These are phyloP conservation scores for Ceratocystis destructans DNA, from an alignment of 2,329 filamentous ascomycete genomes.

Conservation along the genomic window DNA sequence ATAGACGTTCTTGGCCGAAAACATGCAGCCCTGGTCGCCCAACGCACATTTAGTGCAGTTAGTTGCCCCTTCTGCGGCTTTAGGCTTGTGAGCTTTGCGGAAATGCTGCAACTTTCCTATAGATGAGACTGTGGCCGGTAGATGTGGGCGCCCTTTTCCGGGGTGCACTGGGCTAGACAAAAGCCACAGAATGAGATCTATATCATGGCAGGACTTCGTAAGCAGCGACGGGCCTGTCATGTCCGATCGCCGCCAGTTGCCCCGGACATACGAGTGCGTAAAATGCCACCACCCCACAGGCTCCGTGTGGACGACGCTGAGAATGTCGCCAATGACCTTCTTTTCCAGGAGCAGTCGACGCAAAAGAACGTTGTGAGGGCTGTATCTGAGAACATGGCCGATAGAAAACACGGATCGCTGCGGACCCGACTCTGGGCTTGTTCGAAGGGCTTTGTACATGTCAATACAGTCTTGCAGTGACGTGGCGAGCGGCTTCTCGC, in stretches of 20 bases:
- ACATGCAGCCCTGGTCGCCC: constrained; percentile 49
- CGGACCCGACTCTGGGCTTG: constrained; percentile 21
- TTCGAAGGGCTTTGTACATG: constrained; percentile 49
- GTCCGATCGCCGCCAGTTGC: constrained; percentile 80
- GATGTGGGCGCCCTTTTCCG: constrained; percentile 43
- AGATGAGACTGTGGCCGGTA: constrained; percentile 64
- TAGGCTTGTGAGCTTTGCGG: constrained; percentile 60
- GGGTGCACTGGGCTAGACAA: constrained; percentile 54
- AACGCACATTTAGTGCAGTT: constrained; percentile 70
- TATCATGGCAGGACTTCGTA: constrained; percentile 92
- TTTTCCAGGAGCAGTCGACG: constrained; percentile 64
- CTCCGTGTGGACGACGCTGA: constrained; percentile 82
- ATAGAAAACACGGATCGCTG: constrained; percentile 59
- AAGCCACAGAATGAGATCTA: constrained; percentile 86
- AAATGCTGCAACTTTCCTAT: constrained; percentile 68
- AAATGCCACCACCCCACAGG: constrained; percentile 97
- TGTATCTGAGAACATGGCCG: constrained; percentile 87
- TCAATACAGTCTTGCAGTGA: constrained; percentile 62
- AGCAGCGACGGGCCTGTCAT: constrained; percentile 68
- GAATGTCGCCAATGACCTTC: constrained; percentile 64
- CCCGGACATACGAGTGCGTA: constrained; percentile 75
- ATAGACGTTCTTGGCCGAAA: constrained; percentile 76
- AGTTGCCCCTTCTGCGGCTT: constrained; percentile 57
- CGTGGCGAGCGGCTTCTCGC: constrained; percentile 86
- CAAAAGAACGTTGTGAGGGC: constrained; percentile 78